Percentiles rank a stretch among this genome's conserved stretches.
These are phyloP conservation scores for Tricholoma bakamatsutake DNA, from an alignment of 768 basidiomycete genomes.

Conservation along the genomic window DNA sequence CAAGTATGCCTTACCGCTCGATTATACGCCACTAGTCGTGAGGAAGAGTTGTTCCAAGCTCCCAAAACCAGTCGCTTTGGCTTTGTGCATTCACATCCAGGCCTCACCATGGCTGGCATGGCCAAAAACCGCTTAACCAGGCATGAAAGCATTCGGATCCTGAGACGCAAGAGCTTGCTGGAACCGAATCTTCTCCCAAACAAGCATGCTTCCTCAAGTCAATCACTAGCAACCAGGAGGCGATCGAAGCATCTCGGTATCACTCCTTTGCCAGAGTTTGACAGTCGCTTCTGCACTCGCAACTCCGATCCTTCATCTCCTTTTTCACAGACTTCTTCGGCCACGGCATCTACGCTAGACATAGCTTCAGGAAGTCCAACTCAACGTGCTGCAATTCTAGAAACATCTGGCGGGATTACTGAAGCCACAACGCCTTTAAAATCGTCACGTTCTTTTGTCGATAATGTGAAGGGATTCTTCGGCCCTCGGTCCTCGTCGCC, in stretches of 20 bases:
- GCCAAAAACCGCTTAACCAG: slow-evolving; percentile 55
- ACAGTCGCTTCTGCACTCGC: slow-evolving; percentile 11
- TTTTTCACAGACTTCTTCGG: slow-evolving; percentile 33
- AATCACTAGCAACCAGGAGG: slow-evolving; percentile 18
- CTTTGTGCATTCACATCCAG: slow-evolving; percentile 52
- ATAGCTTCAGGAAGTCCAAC: slow-evolving; percentile 13
- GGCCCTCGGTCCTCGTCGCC: slow-evolving; percentile 41
- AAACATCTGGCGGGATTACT: slow-evolving; percentile 10
- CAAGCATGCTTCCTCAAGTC: slow-evolving; percentile 18
- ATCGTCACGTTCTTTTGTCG: slow-evolving; percentile 46
- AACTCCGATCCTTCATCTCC: slow-evolving; percentile 23
- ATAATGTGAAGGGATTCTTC: slow-evolving; percentile 59
- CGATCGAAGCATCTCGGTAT: slow-evolving; percentile 32
- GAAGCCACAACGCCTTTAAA: slow-evolving; percentile 20
- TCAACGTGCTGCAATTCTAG: slow-evolving; percentile 7
- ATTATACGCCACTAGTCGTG: slow-evolving; percentile 54
- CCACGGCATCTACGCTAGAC: slow-evolving; percentile 11
- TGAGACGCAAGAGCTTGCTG: slow-evolving; percentile 47
- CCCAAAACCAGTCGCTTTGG: slow-evolving; percentile 36
- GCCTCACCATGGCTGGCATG: slow-evolving; percentile 56
- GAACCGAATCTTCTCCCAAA: slow-evolving; percentile 24
- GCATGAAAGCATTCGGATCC: slow-evolving; percentile 67
- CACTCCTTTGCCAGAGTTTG: slow-evolving; percentile 24
- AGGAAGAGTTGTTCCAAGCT: slow-evolving; percentile 58
- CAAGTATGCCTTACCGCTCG: slow-evolving; percentile 65